These are phyloP conservation scores for Schwanniomyces polymorphus DNA, from an alignment of 805 yeast species.

Conservation along the genomic window DNA sequence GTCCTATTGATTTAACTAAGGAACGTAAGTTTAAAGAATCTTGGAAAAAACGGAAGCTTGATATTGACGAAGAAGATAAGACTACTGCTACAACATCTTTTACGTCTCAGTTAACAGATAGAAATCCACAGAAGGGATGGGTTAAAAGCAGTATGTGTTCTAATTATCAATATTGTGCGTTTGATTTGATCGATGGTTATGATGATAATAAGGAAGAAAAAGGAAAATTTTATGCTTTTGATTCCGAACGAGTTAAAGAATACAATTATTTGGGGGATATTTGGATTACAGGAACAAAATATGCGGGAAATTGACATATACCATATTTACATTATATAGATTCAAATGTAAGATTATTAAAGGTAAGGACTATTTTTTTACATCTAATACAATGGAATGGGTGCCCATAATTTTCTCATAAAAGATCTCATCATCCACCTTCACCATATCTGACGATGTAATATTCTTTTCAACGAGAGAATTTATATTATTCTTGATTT, in stretches of 20 bases:
- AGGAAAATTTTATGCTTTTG: conserved; percentile 26
- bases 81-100: not conserved
- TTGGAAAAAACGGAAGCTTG: conserved; percentile 25
- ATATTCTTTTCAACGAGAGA: conserved; percentile 20
- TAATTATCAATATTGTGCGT: conserved; percentile 42
- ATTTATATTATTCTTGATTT: conserved; percentile 30
- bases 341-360: no score
- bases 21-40: conserved; percentile 15
- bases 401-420: conserved; percentile 25
- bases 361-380: no score
- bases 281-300: conserved; percentile 28
- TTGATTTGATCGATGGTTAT: conserved; percentile 24
- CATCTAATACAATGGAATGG: conserved; percentile 17
- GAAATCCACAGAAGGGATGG: conserved; percentile 46
- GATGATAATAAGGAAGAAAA: conserved; percentile 7
- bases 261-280: conserved; percentile 34
- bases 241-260: conserved; percentile 7
- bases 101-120: conserved; percentile 14
- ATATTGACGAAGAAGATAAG: conserved; percentile 28
- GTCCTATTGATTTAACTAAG: conserved; percentile 15
- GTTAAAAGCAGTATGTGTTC: conserved; percentile 33
- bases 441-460: conserved; percentile 6
- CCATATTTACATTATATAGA: not conserved
- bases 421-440: conserved; percentile 8
- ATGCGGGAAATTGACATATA: not conserved